Percentiles rank a stretch among this genome's conserved stretches.
phyloP scores from a whole-genome alignment of 257 asterid species.

The Solanum lycopersicoides region DNA sequence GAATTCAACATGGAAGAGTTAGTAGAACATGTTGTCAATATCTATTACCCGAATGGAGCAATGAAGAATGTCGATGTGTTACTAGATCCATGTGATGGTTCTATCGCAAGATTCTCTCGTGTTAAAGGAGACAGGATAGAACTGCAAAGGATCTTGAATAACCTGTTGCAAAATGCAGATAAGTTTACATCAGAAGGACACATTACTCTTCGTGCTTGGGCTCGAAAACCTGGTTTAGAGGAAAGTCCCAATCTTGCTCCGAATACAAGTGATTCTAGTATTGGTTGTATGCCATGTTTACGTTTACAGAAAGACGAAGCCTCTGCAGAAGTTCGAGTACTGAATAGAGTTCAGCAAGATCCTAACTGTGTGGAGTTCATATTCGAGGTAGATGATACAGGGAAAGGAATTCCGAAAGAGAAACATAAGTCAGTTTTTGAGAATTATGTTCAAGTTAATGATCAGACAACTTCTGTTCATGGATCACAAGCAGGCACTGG shows the following conservation, averaged over 20 bases:
- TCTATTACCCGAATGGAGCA: conserved; percentile 42
- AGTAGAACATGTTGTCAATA: conserved; percentile 56
- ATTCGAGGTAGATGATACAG: conserved; percentile 68
- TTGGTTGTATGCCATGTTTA: conserved; percentile 20
- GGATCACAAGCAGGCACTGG: conserved; percentile 57
- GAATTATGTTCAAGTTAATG: conserved; percentile 74
- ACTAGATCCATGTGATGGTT: conserved; percentile 56
- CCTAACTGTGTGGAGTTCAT: conserved; percentile 40
- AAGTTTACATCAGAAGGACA: conserved; percentile 68
- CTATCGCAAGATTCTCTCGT: conserved; percentile 15
- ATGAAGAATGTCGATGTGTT: conserved; percentile 68
- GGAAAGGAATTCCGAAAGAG: conserved; percentile 18
- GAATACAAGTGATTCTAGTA: neutral
- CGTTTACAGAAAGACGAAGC: conserved; percentile 5
- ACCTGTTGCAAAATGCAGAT: conserved; percentile 67
- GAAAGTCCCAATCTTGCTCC: conserved; percentile 17
- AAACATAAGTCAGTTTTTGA: conserved; percentile 51
- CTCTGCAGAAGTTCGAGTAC: conserved; percentile 5
- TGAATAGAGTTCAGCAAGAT: conserved; percentile 16
- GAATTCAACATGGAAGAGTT: conserved; percentile 46
- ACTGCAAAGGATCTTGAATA: conserved; percentile 53
- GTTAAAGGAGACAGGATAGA: conserved; percentile 62
- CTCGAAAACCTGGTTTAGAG: conserved; percentile 31
- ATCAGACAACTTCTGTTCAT: neutral
- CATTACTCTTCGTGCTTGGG: conserved; percentile 55